These are phyloP conservation scores for Bromus sterilis DNA, from an alignment of 176 grass and related monocot species.

Conservation along the genomic window DNA sequence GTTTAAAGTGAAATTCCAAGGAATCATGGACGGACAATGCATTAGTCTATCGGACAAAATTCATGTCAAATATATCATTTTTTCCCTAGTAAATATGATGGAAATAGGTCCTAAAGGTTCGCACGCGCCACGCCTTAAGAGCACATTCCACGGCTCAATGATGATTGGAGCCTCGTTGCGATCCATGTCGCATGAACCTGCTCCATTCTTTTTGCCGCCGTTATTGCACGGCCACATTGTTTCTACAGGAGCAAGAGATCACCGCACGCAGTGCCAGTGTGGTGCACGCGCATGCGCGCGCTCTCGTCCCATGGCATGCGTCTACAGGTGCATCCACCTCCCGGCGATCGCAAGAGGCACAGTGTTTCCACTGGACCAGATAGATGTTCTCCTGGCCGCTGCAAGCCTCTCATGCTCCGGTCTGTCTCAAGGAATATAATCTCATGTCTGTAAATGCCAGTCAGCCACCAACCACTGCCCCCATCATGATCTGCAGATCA, in stretches of 20 bases:
- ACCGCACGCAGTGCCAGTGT: neutral
- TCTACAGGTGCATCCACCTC: constrained; percentile 11
- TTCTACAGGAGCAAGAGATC: neutral
- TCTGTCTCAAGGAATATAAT: neutral
- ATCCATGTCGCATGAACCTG: constrained; percentile 8
- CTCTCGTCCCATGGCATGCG: neutral
- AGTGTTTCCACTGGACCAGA: constrained; percentile 3
- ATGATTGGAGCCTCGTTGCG: neutral
- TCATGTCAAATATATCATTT: too few species aligned
- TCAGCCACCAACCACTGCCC: constrained; percentile 24
- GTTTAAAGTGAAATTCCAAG: too few species aligned
- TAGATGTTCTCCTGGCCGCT: constrained; percentile 19
- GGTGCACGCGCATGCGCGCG: neutral
- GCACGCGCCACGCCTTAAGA: neutral
- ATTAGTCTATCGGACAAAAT: too few species aligned
- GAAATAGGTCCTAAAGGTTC: neutral
- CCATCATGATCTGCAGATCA: constrained; percentile 5
- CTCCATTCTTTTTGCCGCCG: neutral
- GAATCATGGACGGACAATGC: too few species aligned
- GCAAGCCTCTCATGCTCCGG: neutral
- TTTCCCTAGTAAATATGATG: too few species aligned
- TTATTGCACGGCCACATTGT: constrained; percentile 3
- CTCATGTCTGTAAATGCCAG: neutral
- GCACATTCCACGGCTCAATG: neutral
- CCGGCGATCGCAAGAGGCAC: neutral